These are phyloP conservation scores for Mucor indicus DNA, from an alignment of 371 early-diverging fungal genomes.

Conservation along the genomic window DNA sequence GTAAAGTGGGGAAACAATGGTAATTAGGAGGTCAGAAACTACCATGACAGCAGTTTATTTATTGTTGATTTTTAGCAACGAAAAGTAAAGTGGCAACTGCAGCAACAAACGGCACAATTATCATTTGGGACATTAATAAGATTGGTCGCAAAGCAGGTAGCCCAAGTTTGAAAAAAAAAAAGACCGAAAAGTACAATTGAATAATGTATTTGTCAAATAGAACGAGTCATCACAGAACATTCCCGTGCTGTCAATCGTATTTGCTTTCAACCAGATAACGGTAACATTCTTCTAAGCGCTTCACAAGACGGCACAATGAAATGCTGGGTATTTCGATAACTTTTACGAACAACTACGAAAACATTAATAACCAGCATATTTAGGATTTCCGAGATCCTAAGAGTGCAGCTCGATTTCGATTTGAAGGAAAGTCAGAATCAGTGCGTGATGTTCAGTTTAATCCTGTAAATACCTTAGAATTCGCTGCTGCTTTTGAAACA, in stretches of 20 bases:
- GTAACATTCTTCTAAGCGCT: constrained; percentile 69
- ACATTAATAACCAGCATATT: not conserved
- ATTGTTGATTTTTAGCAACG: constrained; percentile 25
- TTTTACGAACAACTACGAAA: not conserved
- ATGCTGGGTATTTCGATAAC: constrained; percentile 62
- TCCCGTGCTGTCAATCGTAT: constrained; percentile 78
- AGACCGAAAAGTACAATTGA: not conserved
- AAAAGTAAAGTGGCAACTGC: constrained; percentile 72
- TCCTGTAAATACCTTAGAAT: constrained; percentile 59
- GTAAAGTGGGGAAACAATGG: constrained; percentile 81
- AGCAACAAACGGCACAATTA: constrained; percentile 73
- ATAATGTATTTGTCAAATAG: constrained; percentile 25
- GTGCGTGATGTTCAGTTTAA: constrained; percentile 87
- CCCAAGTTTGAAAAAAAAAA: not conserved
- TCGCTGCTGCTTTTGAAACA: constrained; percentile 86
- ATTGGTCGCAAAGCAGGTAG: constrained; percentile 44
- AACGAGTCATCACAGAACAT: constrained; percentile 76
- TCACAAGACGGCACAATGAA: constrained; percentile 81
- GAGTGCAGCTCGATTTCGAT: constrained; percentile 47
- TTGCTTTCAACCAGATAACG: constrained; percentile 72
- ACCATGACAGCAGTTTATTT: not conserved
- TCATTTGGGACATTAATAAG: constrained; percentile 69
- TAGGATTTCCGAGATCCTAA: constrained; percentile 73
- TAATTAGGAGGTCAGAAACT: constrained; percentile 6
- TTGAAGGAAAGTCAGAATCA: constrained; percentile 79